Evolutionary conservation across 306 rosid genomes (phyloP), one percentile per base, ranked within the genome.

Genomic region (Cercis canadensis): DNA sequence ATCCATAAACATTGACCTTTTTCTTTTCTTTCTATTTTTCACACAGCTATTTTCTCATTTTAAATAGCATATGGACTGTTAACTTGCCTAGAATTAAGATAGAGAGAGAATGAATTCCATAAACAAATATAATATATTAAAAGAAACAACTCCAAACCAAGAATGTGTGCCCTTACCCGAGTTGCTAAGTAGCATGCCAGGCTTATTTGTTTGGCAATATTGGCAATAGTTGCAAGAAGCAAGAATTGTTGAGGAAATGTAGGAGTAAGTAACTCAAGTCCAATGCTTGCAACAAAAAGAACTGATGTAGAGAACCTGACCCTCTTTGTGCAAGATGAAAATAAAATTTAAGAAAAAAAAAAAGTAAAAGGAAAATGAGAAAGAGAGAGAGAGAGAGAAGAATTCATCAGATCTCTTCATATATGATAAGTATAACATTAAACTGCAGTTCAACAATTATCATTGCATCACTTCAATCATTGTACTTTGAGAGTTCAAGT

Each of bases 231-330:
- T 65, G 98, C 98, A 49, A 92, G 96, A 72, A 92, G 79, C 87
- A 90, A 82, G 78, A 92, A 92, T 81, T 77, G 80, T 53, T 47
- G 84, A 36, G 96, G 97, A 80, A 85, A 85, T 43, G 69, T 70
- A 29, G 98, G 96, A 62, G 98, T 93, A 70, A 93, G 83, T 82
- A 90, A 78, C 84, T 93, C 98, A 54, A 93, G 92, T 79, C 93
- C 96, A 62, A 90, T 78, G 84, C 98, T 85, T 75, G 87, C 83
- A 71, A 74, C 87, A 84, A 88, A 90, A 44, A 90, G 67, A 73
- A 90, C 82, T 1, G 98, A 85, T 0, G 98, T 90, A 8, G 82
- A 72, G 65, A 90, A 93, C 84, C 98, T 81, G 78, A 93, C 98
- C 66, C 98, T 87, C 98, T 92, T 74, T 85, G 75, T 81, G 76